Evolutionary conservation across 495 filamentous ascomycete genomes (phyloP).

Genomic region (Penicillium roqueforti): DNA sequence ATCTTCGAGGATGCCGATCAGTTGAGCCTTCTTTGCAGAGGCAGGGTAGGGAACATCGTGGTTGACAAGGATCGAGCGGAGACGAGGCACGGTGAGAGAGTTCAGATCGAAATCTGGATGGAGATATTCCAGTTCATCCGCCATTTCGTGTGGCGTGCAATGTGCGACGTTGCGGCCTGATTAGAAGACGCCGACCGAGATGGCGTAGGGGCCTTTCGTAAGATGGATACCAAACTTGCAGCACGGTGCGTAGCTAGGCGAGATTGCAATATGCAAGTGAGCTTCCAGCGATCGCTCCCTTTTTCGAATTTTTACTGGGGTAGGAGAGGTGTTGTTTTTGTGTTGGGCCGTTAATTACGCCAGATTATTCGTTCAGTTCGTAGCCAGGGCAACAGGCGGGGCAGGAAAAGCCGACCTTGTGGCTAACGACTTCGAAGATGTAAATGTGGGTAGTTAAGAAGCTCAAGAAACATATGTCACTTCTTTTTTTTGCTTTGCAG

Average conservation of each 20-base stretch:
- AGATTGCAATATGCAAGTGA: constrained; percentile 9
- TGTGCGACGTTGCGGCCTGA: constrained; percentile 2
- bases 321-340: constrained; percentile 12
- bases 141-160: constrained; percentile 45
- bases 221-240: not conserved
- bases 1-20: constrained; percentile 77
- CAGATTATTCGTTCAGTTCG: constrained; percentile 20
- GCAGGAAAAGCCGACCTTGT: constrained; percentile 6
- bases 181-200: constrained; percentile 8
- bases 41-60: constrained; percentile 81
- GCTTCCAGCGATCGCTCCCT: constrained; percentile 24
- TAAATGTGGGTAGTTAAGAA: not conserved
- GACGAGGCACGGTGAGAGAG: constrained; percentile 74
- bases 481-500: not conserved
- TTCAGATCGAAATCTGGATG: constrained; percentile 77
- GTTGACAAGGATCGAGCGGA: constrained; percentile 83
- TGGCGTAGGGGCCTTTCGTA: not conserved
- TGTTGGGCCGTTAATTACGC: constrained; percentile 26
- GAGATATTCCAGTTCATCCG: constrained; percentile 75
- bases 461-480: not conserved
- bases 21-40: constrained; percentile 81
- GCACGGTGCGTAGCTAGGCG: constrained; percentile 10
- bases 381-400: constrained; percentile 42
- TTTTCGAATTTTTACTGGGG: constrained; percentile 18
- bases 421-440: not conserved